Evolutionary conservation across 2,329 filamentous ascomycete species (phyloP), one percentile per base, ranked within the genome.

Genomic region (Stromatinia cepivora): DNA sequence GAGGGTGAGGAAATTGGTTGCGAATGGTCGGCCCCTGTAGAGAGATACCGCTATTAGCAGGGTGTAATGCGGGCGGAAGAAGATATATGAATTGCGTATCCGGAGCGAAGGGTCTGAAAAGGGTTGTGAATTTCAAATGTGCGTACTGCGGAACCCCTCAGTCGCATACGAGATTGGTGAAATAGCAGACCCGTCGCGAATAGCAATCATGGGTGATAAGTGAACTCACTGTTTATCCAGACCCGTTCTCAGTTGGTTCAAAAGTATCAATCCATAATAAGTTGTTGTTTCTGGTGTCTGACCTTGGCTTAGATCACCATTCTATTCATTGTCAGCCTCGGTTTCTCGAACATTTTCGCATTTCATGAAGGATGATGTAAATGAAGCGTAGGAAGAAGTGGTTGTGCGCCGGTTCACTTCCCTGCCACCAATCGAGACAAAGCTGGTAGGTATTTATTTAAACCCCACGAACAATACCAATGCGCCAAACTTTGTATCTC

Each of bases 191-290:
- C 48, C 36, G 20, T 67, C 36, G 54, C 53, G 53, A 54, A 66
- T 31, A 36, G 42, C 13, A 36, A 62, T 50, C 59, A 36, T 48
- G n/a, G 17, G 39, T 39, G 52, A 22, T 25, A 61, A 42, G 25
- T 46, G 5, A 61, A 83, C 86, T 76, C 84, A 94, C 92, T 86
- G 92, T 82, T 96, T 96, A 79, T 96, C 93, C 72, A 88, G 87
- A 31, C 92, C 92, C 73, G 87, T 85, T 75, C 89, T 89, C 77
- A 97, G 87, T 77, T 90, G 88, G 67, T 92, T 88, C 57, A 96
- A 82, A 76, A 96, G 91, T 73, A 85, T 86, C 75, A 92, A 81
- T 50, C 93, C 93, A 76, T 88, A 86, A 68, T 88, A 85, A 20
- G 88, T 89, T 3, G 91, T 94, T 22, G 88, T 88, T 78, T 91